phyloP scores from a whole-genome alignment of 495 filamentous ascomycete species.

The Cercophora newfieldiana region DNA sequence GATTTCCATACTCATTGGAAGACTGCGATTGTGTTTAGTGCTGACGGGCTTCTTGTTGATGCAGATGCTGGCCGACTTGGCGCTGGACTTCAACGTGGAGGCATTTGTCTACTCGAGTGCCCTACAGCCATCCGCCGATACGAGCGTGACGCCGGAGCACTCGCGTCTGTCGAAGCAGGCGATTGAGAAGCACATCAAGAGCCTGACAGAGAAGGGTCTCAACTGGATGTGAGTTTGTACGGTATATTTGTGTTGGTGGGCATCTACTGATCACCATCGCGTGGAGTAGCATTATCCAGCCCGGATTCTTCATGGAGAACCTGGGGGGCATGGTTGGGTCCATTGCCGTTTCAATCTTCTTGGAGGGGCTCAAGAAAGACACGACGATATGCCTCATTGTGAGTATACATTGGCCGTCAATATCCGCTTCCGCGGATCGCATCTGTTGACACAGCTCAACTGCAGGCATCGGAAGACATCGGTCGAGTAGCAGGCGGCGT shows the following conservation, averaged over 20 bases:
- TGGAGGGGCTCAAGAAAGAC: slow-evolving; percentile 31
- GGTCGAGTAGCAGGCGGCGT: slow-evolving; percentile 39
- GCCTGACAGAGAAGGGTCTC: slow-evolving; percentile 28
- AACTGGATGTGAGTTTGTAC: slow-evolving; percentile 33
- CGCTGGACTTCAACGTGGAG: slow-evolving; percentile 29
- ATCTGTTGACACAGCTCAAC: neutral
- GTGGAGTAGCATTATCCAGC: slow-evolving; percentile 37
- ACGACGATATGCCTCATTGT: slow-evolving; percentile 33
- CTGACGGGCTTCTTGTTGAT: neutral
- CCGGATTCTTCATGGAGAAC: slow-evolving; percentile 48
- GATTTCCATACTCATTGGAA: neutral
- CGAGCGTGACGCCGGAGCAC: slow-evolving; percentile 19
- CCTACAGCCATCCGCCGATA: slow-evolving; percentile 21
- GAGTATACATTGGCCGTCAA: slow-evolving; percentile 13
- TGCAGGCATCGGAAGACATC: slow-evolving; percentile 39
- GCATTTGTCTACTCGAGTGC: slow-evolving; percentile 35
- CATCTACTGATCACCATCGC: neutral
- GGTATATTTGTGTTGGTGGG: neutral
- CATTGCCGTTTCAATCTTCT: slow-evolving; percentile 26
- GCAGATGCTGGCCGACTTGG: slow-evolving; percentile 31
- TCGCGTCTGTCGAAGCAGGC: slow-evolving; percentile 28
- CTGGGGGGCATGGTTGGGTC: slow-evolving; percentile 32
- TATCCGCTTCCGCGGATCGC: neutral
- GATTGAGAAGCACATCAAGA: slow-evolving; percentile 30
- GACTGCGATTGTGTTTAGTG: neutral